A percentile compares a stretch with the other conserved stretches of the same genome.
Conservation (phyloP, 2,329 filamentous ascomycete genomes). For the Exophiala sp. region DNA sequence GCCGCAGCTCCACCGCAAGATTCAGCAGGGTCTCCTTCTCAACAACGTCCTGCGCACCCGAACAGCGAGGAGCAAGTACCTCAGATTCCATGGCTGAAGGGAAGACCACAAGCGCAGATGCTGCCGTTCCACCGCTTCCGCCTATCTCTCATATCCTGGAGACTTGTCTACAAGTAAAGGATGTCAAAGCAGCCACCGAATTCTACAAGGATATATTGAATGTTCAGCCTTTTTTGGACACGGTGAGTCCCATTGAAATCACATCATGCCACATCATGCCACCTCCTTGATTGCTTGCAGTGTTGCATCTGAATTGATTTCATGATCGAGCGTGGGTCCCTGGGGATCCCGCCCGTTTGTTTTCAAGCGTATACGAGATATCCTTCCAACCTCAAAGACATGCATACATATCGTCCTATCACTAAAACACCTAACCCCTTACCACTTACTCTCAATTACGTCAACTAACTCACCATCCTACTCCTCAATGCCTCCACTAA, state of each 20-base stretch:
- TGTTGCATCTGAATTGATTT: too few species aligned
- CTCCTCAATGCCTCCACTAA: too few species aligned
- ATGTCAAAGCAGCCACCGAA: slow-evolving; percentile 24
- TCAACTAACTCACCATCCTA: too few species aligned
- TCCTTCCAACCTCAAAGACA: background rate
- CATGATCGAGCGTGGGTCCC: too few species aligned
- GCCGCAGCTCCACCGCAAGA: too few species aligned
- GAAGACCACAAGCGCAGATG: background rate
- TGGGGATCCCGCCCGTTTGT: too few species aligned
- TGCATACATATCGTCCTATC: too few species aligned
- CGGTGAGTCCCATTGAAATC: slow-evolving; percentile 5
- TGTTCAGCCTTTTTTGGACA: slow-evolving; percentile 25
- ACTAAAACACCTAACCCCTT: too few species aligned
- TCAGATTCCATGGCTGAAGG: background rate
- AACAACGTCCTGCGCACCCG: background rate
- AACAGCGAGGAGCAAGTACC: background rate
- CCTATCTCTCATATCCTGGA: slow-evolving; percentile 31
- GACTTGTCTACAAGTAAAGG: slow-evolving; percentile 31
- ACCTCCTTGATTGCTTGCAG: too few species aligned
- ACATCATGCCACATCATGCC: too few species aligned
- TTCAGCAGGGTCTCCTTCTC: background rate
- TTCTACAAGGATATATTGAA: slow-evolving; percentile 31
- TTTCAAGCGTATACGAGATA: background rate
- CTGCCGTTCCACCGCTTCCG: slow-evolving; percentile 1
- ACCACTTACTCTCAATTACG: too few species aligned